Conservation (phyloP, 2,329 filamentous ascomycete genomes). For the Colletotrichum tropicicola region DNA sequence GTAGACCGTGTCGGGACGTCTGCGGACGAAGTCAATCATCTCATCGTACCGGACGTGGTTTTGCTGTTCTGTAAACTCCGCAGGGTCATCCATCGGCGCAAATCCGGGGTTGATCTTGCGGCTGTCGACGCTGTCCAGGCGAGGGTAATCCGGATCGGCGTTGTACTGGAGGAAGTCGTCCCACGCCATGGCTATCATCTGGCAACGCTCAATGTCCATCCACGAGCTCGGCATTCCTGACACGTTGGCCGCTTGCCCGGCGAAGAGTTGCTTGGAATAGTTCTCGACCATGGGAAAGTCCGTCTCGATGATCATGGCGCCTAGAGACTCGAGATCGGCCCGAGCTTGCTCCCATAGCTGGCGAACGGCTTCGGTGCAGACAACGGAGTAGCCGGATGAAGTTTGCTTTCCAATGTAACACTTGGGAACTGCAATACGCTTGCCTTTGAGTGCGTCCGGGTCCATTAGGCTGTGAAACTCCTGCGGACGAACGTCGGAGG, state of each 20-base stretch:
- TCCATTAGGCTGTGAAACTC: slow-evolving; percentile 43
- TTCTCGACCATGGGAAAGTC: slow-evolving; percentile 20
- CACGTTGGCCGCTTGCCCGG: slow-evolving; percentile 18
- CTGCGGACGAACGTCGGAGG: slow-evolving; percentile 40
- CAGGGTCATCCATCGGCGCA: slow-evolving; percentile 18
- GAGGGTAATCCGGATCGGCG: slow-evolving; percentile 45
- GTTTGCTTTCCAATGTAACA: slow-evolving; percentile 56
- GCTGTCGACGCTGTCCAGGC: slow-evolving; percentile 49
- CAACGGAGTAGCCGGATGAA: slow-evolving; percentile 1
- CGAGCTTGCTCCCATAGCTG: slow-evolving; percentile 42
- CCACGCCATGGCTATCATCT: slow-evolving; percentile 55
- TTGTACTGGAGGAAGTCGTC: slow-evolving; percentile 57
- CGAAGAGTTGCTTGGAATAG: slow-evolving; percentile 1
- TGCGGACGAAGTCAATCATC: slow-evolving; percentile 19
- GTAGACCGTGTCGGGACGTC: background rate
- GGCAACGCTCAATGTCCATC: slow-evolving; percentile 50
- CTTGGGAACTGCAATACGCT: slow-evolving; percentile 57
- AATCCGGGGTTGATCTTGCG: slow-evolving; percentile 36
- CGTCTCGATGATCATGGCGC: slow-evolving; percentile 48
- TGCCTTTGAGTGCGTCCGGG: slow-evolving; percentile 46
- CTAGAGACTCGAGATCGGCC: slow-evolving; percentile 46
- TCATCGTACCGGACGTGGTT: slow-evolving; percentile 25
- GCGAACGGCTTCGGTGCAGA: slow-evolving; percentile 27
- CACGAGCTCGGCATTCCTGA: slow-evolving; percentile 37
- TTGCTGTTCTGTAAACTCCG: slow-evolving; percentile 10